Evolutionary conservation across 2,329 filamentous ascomycete genomes (phyloP).

Genomic region (Botryotinia calthae): DNA sequence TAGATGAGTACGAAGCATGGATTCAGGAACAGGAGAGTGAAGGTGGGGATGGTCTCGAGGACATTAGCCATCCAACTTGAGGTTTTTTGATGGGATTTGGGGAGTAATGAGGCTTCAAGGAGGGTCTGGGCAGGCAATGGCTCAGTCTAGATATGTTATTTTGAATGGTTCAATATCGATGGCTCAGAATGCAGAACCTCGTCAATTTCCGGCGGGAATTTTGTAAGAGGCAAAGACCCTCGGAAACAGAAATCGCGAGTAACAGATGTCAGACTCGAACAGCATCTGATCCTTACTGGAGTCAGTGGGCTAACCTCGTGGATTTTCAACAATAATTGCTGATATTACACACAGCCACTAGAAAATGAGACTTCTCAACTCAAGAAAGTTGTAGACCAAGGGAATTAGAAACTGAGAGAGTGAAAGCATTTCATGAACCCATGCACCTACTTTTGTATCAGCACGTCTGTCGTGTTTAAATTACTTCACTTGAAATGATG

Average conservation of each 20-base stretch:
- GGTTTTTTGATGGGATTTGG: not conserved
- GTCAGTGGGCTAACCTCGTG: not conserved
- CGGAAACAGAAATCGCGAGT: no score
- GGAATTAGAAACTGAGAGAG: not conserved
- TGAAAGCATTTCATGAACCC: not conserved
- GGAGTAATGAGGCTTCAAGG: no score
- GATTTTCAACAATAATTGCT: not conserved
- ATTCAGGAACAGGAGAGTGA: not conserved
- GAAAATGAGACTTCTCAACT: not conserved
- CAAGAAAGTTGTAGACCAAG: not conserved
- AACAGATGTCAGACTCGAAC: not conserved
- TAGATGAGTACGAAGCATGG: not conserved
- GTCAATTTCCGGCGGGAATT: no score
- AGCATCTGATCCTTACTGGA: not conserved
- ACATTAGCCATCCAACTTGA: not conserved
- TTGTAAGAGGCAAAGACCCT: no score
- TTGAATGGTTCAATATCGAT: no score
- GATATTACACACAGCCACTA: not conserved
- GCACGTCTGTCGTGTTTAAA: not conserved
- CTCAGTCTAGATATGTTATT: no score
- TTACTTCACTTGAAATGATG: not conserved
- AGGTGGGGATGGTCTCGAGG: not conserved
- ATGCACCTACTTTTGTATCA: not conserved
- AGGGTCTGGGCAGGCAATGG: no score
- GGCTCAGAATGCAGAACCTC: no score